phyloP scores from a whole-genome alignment of 495 filamentous ascomycete genomes.

The Neurospora sp. region DNA sequence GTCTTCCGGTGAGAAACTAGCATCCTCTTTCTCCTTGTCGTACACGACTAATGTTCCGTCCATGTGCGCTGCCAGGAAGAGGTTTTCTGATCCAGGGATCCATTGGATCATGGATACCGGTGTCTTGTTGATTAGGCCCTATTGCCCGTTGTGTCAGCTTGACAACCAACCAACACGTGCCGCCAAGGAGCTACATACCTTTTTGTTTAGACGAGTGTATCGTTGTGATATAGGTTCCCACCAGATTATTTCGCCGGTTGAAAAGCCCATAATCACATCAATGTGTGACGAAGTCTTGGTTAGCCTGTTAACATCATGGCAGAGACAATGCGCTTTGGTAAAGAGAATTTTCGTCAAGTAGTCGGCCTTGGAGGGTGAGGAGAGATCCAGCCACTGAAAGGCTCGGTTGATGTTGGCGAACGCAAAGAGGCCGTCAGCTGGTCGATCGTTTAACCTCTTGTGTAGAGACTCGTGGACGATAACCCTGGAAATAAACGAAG shows the following conservation, averaged over 20 bases:
- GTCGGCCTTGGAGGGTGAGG: constrained; percentile 58
- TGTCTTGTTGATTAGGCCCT: constrained; percentile 73
- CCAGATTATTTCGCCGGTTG: constrained; percentile 95
- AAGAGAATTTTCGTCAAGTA: constrained; percentile 92
- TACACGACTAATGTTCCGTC: constrained; percentile 93
- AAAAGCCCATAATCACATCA: constrained; percentile 91
- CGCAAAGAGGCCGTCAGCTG: constrained; percentile 68
- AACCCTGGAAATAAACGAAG: constrained; percentile 91
- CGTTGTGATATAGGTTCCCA: constrained; percentile 96
- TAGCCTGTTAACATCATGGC: constrained; percentile 80
- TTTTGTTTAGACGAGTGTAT: constrained; percentile 93
- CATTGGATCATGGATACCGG: constrained; percentile 82
- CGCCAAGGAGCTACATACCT: constrained; percentile 19
- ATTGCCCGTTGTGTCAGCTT: not conserved
- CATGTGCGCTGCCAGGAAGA: constrained; percentile 88
- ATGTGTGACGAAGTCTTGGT: constrained; percentile 74
- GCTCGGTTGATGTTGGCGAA: constrained; percentile 94
- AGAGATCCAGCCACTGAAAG: constrained; percentile 60
- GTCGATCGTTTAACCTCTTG: constrained; percentile 71
- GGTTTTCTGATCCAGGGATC: constrained; percentile 87
- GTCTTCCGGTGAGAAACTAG: constrained; percentile 42
- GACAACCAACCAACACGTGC: not conserved
- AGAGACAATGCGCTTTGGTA: constrained; percentile 88
- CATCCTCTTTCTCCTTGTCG: constrained; percentile 97
- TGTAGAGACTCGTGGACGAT: constrained; percentile 73